Evolutionary conservation across 2,329 filamentous ascomycete species (phyloP).

Genomic region (Curvularia eragrostidis): DNA sequence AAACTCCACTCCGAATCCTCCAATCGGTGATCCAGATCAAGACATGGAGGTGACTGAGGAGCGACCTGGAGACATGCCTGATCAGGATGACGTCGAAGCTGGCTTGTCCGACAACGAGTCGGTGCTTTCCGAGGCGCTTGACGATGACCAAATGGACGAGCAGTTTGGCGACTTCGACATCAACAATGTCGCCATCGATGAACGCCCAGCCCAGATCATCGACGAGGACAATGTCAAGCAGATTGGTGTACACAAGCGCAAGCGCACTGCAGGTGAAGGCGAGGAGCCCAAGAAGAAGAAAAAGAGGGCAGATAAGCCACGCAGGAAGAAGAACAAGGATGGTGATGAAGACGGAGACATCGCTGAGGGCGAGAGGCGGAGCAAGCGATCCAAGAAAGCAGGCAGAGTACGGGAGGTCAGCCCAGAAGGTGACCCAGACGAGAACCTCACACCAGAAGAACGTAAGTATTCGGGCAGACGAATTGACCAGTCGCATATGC

Average conservation of each 20-base stretch:
- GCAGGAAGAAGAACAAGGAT: conserved; percentile 58
- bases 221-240: conserved; percentile 67
- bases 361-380: conserved; percentile 61
- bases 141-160: conserved; percentile 69
- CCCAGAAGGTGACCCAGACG: conserved; percentile 72
- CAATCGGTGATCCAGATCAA: conserved; percentile 51
- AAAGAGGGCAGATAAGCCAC: conserved; percentile 63
- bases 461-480: conserved; percentile 57
- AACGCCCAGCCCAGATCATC: conserved; percentile 64
- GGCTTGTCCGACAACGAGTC: conserved; percentile 66
- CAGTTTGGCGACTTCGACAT: conserved; percentile 63
- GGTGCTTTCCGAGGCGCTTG: conserved; percentile 65
- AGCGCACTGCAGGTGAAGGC: conserved; percentile 66
- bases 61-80: conserved; percentile 44
- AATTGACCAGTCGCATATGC: conserved; percentile 18
- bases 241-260: conserved; percentile 68
- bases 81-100: conserved; percentile 48
- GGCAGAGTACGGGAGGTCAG: conserved; percentile 46
- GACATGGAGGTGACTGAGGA: conserved; percentile 56
- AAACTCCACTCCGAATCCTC: conserved; percentile 53
- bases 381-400: conserved; percentile 55
- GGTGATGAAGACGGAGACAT: conserved; percentile 57
- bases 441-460: conserved; percentile 82
- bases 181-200: conserved; percentile 65
- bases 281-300: conserved; percentile 74